Conservation (phyloP, 2,329 filamentous ascomycete genomes). For the Colletotrichum liriopes region DNA sequence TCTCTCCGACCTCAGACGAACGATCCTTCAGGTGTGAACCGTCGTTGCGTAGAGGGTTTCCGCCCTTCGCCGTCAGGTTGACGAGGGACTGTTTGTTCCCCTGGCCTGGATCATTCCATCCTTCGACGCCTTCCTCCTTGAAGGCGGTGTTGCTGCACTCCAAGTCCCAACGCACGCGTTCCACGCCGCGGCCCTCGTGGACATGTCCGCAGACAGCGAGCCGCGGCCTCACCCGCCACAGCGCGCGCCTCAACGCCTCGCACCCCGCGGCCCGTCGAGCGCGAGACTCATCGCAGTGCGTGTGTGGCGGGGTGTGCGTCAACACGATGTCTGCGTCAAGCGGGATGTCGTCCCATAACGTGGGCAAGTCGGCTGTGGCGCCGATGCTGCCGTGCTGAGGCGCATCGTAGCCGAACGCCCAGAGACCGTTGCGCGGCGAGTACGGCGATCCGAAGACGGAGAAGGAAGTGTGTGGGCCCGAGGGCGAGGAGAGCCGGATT, state of each 20-base stretch:
- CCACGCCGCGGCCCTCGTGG: slow-evolving; percentile 76
- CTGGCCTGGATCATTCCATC: slow-evolving; percentile 74
- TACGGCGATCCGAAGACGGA: slow-evolving; percentile 81
- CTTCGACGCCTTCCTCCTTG: slow-evolving; percentile 59
- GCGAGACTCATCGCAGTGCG: slow-evolving; percentile 69
- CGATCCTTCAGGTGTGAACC: slow-evolving; percentile 48
- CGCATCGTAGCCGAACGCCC: slow-evolving; percentile 77
- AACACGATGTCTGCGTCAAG: slow-evolving; percentile 76
- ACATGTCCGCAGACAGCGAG: slow-evolving; percentile 82
- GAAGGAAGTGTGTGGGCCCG: slow-evolving; percentile 73
- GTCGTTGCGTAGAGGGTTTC: slow-evolving; percentile 62
- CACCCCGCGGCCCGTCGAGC: slow-evolving; percentile 68
- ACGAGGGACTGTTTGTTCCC: slow-evolving; percentile 74
- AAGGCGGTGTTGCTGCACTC: slow-evolving; percentile 56
- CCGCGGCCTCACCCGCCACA: slow-evolving; percentile 74
- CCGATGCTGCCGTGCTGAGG: slow-evolving; percentile 43
- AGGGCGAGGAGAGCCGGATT: slow-evolving; percentile 67
- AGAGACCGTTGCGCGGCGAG: slow-evolving; percentile 69
- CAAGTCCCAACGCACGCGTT: slow-evolving; percentile 74
- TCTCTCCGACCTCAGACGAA: too few species aligned
- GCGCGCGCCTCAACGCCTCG: slow-evolving; percentile 67
- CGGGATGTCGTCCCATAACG: slow-evolving; percentile 75
- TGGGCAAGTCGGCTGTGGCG: slow-evolving; percentile 47
- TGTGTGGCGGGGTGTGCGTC: slow-evolving; percentile 78
- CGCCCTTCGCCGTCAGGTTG: slow-evolving; percentile 68